Base-by-base conservation (phyloP, 345 rosid species). In the Eucalyptus fibrosa region DNA sequence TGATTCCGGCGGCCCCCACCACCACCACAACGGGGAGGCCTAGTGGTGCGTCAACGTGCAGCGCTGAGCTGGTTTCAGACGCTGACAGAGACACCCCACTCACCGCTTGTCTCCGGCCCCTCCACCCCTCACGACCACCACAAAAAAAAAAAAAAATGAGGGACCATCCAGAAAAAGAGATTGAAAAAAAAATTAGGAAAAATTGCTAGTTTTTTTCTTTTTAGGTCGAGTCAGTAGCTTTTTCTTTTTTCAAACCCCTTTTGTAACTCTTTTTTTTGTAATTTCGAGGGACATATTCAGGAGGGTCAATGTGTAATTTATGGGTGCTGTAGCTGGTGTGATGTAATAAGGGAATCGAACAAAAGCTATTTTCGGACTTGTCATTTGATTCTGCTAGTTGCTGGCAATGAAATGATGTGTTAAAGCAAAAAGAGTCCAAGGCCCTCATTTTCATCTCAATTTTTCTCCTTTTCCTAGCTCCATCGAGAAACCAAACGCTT, bases 11-110 rank as follows among this genome's bases (percentile, higher is more conserved):
- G 62, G 77, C 37, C 77, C 77, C 77, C 77, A 32, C 81, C 81
- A 69, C 89, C 49, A 50, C 49, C 82, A 50, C 49, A 7, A 50
- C 67, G 89, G 87, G 89, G 83, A 86, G 82, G 88, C 88, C 83
- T 34, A 62, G 82, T 80, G 59, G 91, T 62, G 87, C 88, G 92
- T 88, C 90, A 77, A 59, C 87, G 89, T 92, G 92, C 90, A 3
- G 28, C 10, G 89, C 59, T 90, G 91, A 90, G 91, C 89, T 92
- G 94, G 90, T 89, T 88, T 50, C 59, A 53, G 87, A 47, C 55
- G 51, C 32, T 49, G 87, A 45, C 34, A 53, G 86, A 88, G 92
- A 91, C 93, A 91, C 92, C 87, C 91, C 92, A 88, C 89, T 37
- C 55, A 88, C 51, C 8, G 53, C 83, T 26, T 86, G 50, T 85